Conservation (phyloP, 164 flowering plant species). For the Sextonia rubra region DNA sequence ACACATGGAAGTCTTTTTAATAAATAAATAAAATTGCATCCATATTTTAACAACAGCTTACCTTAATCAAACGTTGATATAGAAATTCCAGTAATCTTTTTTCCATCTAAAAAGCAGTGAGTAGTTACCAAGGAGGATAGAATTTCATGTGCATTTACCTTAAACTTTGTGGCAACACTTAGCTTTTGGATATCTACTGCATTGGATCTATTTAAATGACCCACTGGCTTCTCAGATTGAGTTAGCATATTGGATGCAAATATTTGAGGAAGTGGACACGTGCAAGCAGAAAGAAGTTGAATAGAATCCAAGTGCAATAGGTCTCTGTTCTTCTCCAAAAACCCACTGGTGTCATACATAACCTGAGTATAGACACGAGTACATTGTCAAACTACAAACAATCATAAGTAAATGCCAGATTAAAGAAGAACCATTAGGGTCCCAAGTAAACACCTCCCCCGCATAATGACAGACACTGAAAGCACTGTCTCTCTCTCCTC, state of each 20-base stretch:
- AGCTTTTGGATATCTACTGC: constrained; percentile 94
- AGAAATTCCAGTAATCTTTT: background rate
- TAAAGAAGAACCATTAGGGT: background rate
- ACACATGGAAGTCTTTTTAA: no score
- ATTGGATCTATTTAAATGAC: constrained; percentile 73
- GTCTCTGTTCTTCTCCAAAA: constrained; percentile 95
- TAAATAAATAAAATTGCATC: no score
- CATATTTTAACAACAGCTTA: no score
- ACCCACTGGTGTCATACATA: constrained; percentile 84
- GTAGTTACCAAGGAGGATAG: background rate
- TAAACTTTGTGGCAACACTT: constrained; percentile 94
- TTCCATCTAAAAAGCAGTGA: background rate
- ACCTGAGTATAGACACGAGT: constrained; percentile 46
- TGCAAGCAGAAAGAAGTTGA: constrained; percentile 81
- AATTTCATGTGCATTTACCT: constrained; percentile 42
- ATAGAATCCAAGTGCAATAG: constrained; percentile 83
- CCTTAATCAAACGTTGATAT: no score
- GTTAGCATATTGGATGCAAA: constrained; percentile 85
- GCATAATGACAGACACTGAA: constrained; percentile 86
- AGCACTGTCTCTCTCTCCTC: constrained; percentile 76
- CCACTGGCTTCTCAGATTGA: constrained; percentile 78
- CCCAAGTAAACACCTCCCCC: constrained; percentile 64
- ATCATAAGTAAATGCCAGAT: background rate
- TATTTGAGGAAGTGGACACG: constrained; percentile 72
- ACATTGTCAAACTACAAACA: constrained; percentile 7